Evolutionary conservation across 371 early-diverging fungal genomes (phyloP).

Genomic region (Mucor lusitanicus): DNA sequence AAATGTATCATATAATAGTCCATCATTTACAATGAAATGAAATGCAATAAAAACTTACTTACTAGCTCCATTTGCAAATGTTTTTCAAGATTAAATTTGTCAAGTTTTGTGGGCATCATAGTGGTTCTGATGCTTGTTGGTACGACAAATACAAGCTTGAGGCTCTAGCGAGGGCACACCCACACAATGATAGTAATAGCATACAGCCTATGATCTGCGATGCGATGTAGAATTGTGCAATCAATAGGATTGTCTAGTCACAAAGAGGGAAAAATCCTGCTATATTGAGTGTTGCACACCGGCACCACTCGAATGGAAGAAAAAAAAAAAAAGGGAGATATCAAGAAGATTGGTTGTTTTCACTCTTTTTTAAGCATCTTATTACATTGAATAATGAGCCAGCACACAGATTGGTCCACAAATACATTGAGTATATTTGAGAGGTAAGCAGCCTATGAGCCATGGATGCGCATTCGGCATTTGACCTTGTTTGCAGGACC

Average conservation of each 20-base stretch:
- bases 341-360: background rate
- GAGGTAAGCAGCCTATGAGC: background rate
- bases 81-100: background rate
- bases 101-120: background rate
- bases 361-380: background rate
- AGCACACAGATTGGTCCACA: constrained; percentile 5
- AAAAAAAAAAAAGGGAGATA: background rate
- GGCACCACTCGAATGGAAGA: background rate
- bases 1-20: background rate
- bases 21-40: background rate
- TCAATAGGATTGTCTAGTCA: background rate
- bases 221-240: too few species aligned
- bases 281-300: background rate
- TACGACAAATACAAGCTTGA: background rate
- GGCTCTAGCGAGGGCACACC: background rate
- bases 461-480: background rate
- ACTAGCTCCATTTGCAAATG: background rate
- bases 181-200: too few species aligned
- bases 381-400: constrained; percentile 10
- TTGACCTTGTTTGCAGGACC: background rate
- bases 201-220: too few species aligned
- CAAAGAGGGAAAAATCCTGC: background rate
- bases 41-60: background rate
- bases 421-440: constrained; percentile 10
- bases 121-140: background rate